Base-by-base conservation (phyloP, 371 early-diverging fungal genomes). In the Catenaria anguillulae region DNA sequence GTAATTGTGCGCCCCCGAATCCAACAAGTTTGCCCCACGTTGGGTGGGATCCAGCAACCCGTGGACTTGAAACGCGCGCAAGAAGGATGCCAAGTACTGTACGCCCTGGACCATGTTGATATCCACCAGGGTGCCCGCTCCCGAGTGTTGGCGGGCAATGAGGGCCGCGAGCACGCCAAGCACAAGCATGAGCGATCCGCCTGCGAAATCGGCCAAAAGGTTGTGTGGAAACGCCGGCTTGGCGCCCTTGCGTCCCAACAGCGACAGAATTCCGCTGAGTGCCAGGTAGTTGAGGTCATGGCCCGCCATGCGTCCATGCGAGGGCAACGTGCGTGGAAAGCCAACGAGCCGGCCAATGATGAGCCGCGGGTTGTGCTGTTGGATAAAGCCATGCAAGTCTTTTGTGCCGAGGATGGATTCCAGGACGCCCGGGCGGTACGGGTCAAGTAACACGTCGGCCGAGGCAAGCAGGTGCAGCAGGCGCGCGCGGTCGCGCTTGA, bases 241-340 rank as follows among this genome's bases (percentile, higher is more conserved):
- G 33, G 79, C 81, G n/a, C 74, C 76, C 33, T 71, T 66, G 33
- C 75, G 67, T n/a, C 84, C 82, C 8, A 84, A 68, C 75, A 81
- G 82, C 45, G 69, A 75, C 59, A 86, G 66, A n/a, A 80, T 75
- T 24, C 88, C 88, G 29, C 85, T 71, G 33, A 80, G 73, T 8
- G 87, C 79, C 23, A 86, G 61, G 67, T 86, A 88, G 61, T 86
- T 88, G 62, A 86, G 80, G 65, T 88, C 88, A 63, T 88, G 88
- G 0, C 86, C 88, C 4, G 88, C 88, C 65, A 76, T 77, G 42
- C 70, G 67, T 21, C 83, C 74, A n/a, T n/a, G n/a, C 36, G 67
- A 71, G 29, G 66, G 66, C 6, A 86, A 85, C 12, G 64, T 60
- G 61, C 85, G 88, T 5, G 86, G 86, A 68, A 77, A 88, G 4